phyloP scores from a whole-genome alignment of 2,329 filamentous ascomycete genomes.

The Hymenoscyphus repandus region DNA sequence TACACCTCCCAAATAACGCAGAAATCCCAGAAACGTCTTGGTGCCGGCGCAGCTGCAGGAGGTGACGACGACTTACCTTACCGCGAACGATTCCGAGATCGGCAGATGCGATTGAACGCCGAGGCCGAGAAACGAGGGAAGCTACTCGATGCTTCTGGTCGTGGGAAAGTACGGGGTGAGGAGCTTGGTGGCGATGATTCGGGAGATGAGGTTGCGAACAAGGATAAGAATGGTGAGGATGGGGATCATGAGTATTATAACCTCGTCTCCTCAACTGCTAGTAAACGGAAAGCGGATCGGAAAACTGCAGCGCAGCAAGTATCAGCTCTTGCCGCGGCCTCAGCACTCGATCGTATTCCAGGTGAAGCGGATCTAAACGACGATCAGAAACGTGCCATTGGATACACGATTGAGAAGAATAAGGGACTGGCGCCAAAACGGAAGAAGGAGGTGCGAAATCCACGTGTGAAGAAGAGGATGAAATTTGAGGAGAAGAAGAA shows the following conservation, averaged over 20 bases:
- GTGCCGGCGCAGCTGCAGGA: conserved; percentile 66
- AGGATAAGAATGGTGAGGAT: conserved; percentile 34
- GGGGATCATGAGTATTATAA: conserved; percentile 82
- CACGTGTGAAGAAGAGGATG: conserved; percentile 95
- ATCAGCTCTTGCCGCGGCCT: conserved; percentile 53
- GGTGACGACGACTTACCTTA: conserved; percentile 82
- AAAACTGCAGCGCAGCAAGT: conserved; percentile 49
- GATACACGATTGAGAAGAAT: conserved; percentile 94
- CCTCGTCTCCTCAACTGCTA: conserved; percentile 66
- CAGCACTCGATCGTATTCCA: conserved; percentile 56
- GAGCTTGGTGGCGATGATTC: conserved; percentile 48
- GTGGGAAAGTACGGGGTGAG: conserved; percentile 54
- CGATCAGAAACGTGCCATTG: conserved; percentile 89
- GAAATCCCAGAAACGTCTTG: conserved; percentile 80
- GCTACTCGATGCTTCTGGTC: conserved; percentile 55
- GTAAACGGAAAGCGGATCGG: conserved; percentile 70
- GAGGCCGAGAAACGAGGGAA: conserved; percentile 81
- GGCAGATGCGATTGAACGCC: conserved; percentile 79
- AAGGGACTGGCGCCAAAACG: conserved; percentile 86
- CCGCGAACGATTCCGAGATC: conserved; percentile 80
- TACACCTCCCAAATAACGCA: conserved; percentile 98
- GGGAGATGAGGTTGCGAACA: conserved; percentile 35
- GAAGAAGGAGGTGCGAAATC: conserved; percentile 93
- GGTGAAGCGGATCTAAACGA: conserved; percentile 61
- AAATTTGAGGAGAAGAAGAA: conserved; percentile 96